phyloP scores from a whole-genome alignment of 1,284 basidiomycete species.

The Trametes pubescens region DNA sequence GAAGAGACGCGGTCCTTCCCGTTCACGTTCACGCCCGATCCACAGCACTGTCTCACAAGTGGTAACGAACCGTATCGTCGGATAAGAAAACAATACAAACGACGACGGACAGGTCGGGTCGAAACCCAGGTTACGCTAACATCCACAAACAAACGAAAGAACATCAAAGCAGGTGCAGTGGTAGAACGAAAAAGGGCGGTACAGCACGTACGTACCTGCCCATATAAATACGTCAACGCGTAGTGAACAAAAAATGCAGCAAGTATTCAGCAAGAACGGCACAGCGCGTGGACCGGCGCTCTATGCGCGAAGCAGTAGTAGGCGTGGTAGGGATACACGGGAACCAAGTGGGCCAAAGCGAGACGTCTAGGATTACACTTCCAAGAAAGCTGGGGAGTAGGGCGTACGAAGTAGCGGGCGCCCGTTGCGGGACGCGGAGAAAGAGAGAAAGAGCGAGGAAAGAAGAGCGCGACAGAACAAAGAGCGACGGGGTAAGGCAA shows the following conservation, averaged over 20 bases:
- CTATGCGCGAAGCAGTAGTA: background rate
- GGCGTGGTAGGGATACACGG: slow-evolving; percentile 12
- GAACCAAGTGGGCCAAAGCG: background rate
- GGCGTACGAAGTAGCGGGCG: background rate
- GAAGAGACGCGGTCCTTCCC: no score
- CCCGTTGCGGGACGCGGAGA: background rate
- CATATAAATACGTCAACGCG: background rate
- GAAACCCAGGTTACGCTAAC: no score
- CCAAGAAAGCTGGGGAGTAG: slow-evolving; percentile 3
- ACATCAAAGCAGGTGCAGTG: no score
- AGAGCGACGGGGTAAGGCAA: background rate
- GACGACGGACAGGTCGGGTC: no score
- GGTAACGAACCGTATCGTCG: no score
- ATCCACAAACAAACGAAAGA: no score
- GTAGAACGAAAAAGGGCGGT: background rate
- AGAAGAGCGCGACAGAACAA: background rate
- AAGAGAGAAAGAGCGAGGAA: background rate
- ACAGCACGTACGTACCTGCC: background rate
- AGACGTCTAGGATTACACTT: slow-evolving; percentile 14
- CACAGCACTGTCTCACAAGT: no score
- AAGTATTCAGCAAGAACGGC: background rate
- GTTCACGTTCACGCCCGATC: no score
- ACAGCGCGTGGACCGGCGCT: background rate
- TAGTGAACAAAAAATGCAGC: background rate
- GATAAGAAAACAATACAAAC: no score